Percentiles rank a stretch among this genome's conserved stretches.
These are phyloP conservation scores for Boletus sp. DNA, from an alignment of 768 basidiomycete genomes.

Conservation along the genomic window DNA sequence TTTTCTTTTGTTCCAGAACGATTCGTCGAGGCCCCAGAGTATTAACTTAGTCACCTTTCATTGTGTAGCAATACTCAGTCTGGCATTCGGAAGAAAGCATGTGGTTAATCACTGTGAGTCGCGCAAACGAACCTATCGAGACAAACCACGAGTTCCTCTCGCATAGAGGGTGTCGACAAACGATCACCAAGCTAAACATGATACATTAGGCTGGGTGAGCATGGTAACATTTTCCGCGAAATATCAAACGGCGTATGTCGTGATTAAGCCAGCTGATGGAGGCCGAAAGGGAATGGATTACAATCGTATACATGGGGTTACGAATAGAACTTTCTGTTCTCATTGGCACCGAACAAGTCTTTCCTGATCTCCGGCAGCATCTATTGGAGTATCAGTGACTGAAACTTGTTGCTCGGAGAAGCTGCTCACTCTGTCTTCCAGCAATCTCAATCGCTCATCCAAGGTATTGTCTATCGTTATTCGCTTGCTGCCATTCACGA, in stretches of 20 bases:
- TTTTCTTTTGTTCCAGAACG: neutral
- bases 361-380: conserved; percentile 95
- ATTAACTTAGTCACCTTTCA: too few species aligned
- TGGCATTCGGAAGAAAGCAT: too few species aligned
- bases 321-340: conserved; percentile 90
- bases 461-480: conserved; percentile 95
- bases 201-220: neutral
- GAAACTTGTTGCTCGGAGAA: neutral
- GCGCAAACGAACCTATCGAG: neutral
- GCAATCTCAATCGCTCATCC: conserved; percentile 82
- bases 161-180: neutral
- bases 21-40: too few species aligned
- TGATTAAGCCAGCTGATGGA: neutral
- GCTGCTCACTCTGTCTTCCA: conserved; percentile 80
- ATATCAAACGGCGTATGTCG: neutral
- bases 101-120: too few species aligned
- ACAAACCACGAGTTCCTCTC: neutral
- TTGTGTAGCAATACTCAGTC: too few species aligned
- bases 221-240: neutral
- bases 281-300: neutral
- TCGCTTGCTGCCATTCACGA: conserved; percentile 66
- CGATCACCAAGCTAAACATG: neutral
- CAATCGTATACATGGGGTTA: conserved; percentile 25
- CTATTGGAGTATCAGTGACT: conserved; percentile 38
- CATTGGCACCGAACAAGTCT: conserved; percentile 86